Evolutionary conservation across 1,139 yeast species (phyloP).

Genomic region (Yamadazyma trypodendri): DNA sequence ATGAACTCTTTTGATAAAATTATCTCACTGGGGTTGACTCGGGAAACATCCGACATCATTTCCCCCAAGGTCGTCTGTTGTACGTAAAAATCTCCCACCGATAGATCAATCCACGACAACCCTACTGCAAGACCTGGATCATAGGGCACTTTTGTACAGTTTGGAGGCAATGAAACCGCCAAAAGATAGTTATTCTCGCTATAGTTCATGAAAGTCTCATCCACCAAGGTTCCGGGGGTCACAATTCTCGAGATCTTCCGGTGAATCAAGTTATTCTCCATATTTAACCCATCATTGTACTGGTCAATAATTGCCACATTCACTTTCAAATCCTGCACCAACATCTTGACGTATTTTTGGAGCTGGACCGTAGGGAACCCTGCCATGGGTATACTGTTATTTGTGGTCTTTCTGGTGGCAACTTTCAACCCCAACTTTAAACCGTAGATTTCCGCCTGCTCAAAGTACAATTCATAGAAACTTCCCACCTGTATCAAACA

Average conservation of each 20-base stretch:
- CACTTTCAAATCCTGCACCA: constrained; percentile 66
- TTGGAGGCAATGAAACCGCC: constrained; percentile 60
- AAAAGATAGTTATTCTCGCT: constrained; percentile 69
- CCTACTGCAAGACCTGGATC: constrained; percentile 59
- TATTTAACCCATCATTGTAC: constrained; percentile 22
- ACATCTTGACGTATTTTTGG: constrained; percentile 67
- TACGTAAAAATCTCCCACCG: constrained; percentile 74
- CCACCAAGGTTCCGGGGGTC: constrained; percentile 91
- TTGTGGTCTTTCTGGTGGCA: constrained; percentile 39
- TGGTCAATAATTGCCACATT: constrained; percentile 86
- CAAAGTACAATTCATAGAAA: constrained; percentile 85
- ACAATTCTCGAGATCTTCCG: constrained; percentile 78
- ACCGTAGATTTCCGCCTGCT: constrained; percentile 77
- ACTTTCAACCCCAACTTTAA: constrained; percentile 63
- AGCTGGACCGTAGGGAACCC: constrained; percentile 81
- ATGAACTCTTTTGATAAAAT: constrained; percentile 43
- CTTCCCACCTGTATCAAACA: constrained; percentile 86
- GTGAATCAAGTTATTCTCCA: constrained; percentile 39
- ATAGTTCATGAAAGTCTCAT: constrained; percentile 78
- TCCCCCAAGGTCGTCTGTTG: constrained; percentile 58
- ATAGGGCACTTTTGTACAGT: constrained; percentile 38
- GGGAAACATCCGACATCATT: constrained; percentile 58
- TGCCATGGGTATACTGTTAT: constrained; percentile 71
- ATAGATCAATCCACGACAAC: constrained; percentile 84
- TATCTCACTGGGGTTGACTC: constrained; percentile 70